A percentile compares a stretch with the other conserved stretches of the same genome.
Evolutionary conservation across 257 asterid species (phyloP).

Genomic region (Anisodus tanguticus): DNA sequence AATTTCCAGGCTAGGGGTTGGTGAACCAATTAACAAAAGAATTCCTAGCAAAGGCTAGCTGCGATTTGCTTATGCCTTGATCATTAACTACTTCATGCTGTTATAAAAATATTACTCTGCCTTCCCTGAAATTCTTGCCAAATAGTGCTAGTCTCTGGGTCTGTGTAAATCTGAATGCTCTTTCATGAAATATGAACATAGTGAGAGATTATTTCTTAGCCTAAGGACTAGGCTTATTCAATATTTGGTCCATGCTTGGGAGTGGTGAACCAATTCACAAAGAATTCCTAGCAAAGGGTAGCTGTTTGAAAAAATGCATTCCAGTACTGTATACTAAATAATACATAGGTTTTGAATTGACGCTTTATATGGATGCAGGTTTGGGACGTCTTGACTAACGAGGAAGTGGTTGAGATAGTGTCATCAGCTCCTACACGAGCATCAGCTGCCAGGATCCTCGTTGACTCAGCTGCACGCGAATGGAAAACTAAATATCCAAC

Average conservation of each 20-base stretch:
- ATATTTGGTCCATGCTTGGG: too few species aligned
- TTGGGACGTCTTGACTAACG: constrained; percentile 97
- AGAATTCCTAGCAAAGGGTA: background rate
- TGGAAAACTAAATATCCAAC: constrained; percentile 95
- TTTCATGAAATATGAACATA: too few species aligned
- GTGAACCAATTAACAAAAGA: too few species aligned
- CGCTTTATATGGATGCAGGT: constrained; percentile 53
- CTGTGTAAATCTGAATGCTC: too few species aligned
- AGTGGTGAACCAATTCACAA: background rate
- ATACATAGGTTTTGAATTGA: background rate
- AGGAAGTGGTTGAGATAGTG: constrained; percentile 89
- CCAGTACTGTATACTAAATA: background rate
- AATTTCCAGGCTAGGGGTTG: background rate
- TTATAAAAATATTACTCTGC: too few species aligned
- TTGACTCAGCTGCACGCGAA: constrained; percentile 86
- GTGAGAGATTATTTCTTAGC: too few species aligned
- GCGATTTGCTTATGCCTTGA: too few species aligned
- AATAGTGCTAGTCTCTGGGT: too few species aligned
- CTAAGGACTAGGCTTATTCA: too few species aligned
- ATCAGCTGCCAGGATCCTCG: constrained; percentile 76
- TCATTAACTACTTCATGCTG: too few species aligned
- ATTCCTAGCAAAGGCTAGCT: too few species aligned
- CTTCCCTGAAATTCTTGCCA: too few species aligned
- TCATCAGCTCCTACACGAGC: constrained; percentile 77
- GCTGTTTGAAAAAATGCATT: background rate